A percentile compares a stretch with the other conserved stretches of the same genome.
phyloP scores from a whole-genome alignment of 139 green algal species.

The Picochlorum sp. region DNA sequence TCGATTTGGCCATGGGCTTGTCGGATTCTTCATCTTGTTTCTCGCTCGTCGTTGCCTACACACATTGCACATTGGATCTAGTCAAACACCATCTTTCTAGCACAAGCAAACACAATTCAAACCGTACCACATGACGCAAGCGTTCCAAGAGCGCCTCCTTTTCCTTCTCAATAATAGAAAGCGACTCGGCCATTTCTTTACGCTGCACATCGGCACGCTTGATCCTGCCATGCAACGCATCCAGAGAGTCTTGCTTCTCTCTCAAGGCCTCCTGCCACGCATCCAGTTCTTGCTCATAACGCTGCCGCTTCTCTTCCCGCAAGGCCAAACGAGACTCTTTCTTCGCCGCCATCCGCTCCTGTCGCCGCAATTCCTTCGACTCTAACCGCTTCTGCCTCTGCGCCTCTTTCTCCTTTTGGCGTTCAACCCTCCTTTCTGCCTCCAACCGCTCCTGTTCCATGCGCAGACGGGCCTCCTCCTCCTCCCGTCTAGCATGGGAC shows the following conservation, averaged over 20 bases:
- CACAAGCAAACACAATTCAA: neutral
- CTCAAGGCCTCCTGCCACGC: constrained; percentile 20
- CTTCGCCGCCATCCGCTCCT: constrained; percentile 19
- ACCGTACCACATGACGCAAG: neutral
- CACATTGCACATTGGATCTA: neutral
- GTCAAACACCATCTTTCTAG: neutral
- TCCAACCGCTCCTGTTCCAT: constrained; percentile 5
- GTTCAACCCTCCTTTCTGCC: constrained; percentile 8
- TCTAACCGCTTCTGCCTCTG: constrained; percentile 11
- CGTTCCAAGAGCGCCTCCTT: neutral
- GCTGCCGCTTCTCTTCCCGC: constrained; percentile 6
- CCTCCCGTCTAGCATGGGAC: neutral
- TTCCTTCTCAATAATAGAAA: neutral
- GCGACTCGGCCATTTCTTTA: neutral
- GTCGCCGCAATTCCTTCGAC: neutral
- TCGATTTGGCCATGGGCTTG: no score
- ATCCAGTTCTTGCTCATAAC: constrained; percentile 15
- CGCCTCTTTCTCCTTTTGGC: constrained; percentile 7
- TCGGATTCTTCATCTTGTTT: no score
- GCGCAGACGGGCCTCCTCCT: constrained; percentile 7
- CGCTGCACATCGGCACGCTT: no score
- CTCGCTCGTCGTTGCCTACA: neutral
- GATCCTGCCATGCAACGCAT: constrained; percentile 2
- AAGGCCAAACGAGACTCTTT: neutral
- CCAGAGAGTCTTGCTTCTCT: constrained; percentile 13